These are phyloP conservation scores for Eustoma russellianum DNA, from an alignment of 257 asterid genomes.

Conservation along the genomic window DNA sequence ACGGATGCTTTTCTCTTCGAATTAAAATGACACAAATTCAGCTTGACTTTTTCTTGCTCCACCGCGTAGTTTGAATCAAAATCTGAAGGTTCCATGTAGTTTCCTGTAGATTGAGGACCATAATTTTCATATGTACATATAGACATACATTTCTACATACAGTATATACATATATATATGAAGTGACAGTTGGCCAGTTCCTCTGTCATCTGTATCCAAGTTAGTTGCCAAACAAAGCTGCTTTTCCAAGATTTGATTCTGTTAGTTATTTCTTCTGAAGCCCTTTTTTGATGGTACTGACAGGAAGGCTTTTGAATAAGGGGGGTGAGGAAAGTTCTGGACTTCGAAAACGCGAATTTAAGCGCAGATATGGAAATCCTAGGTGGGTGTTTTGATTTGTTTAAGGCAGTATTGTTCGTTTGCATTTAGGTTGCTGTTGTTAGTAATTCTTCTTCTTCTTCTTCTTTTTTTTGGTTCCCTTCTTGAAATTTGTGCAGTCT, in stretches of 20 bases:
- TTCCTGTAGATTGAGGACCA: slow-evolving; percentile 20
- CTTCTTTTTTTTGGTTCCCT: slow-evolving; percentile 1
- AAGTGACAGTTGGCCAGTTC: slow-evolving; percentile 23
- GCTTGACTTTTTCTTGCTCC: slow-evolving; percentile 40
- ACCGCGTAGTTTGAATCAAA: slow-evolving; percentile 18
- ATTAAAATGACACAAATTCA: slow-evolving; percentile 3
- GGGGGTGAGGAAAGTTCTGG: slow-evolving; percentile 47
- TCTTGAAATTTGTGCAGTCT: slow-evolving; percentile 26
- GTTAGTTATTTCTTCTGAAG: background rate
- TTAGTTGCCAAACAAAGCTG: background rate
- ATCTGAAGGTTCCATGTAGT: slow-evolving; percentile 51
- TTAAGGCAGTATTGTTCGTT: background rate
- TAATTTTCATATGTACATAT: too few relatives aligned
- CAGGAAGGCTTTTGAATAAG: slow-evolving; percentile 32
- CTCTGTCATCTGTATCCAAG: slow-evolving; percentile 17
- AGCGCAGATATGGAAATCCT: slow-evolving; percentile 23
- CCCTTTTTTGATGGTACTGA: slow-evolving; percentile 51
- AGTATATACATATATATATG: slow-evolving; percentile 11
- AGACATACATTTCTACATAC: too few relatives aligned
- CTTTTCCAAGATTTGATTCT: slow-evolving; percentile 3
- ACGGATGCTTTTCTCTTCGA: too few relatives aligned
- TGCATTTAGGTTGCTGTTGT: background rate
- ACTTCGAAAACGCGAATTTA: slow-evolving; percentile 22
- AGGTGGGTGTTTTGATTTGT: slow-evolving; percentile 22
- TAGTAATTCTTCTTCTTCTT: background rate